phyloP scores from a whole-genome alignment of 352 stramenopile genomes.

The Hyaloperonospora brassicae region DNA sequence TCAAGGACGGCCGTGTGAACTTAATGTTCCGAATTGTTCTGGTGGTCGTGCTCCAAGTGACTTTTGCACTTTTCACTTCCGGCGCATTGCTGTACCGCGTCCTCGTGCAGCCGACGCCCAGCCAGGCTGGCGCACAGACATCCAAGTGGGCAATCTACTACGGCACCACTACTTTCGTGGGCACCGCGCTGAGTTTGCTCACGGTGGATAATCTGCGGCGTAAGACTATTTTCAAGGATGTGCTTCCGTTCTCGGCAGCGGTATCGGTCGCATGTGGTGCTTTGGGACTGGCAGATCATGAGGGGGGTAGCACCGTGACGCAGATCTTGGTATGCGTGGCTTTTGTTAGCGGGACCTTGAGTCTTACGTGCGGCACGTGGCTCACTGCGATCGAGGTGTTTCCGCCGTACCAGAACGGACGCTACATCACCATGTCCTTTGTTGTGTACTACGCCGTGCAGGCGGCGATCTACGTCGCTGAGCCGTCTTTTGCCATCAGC shows the following conservation, averaged over 20 bases:
- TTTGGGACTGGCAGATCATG: conserved; percentile 38
- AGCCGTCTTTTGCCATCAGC: conserved; percentile 64
- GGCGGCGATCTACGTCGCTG: conserved; percentile 47
- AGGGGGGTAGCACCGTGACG: conserved; percentile 34
- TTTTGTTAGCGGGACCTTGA: conserved; percentile 57
- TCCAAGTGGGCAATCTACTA: conserved; percentile 79
- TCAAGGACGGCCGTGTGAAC: conserved; percentile 59
- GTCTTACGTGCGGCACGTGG: conserved; percentile 74
- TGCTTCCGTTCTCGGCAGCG: conserved; percentile 56
- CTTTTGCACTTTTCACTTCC: conserved; percentile 66
- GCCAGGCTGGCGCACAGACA: conserved; percentile 41
- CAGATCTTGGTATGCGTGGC: conserved; percentile 70
- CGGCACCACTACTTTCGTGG: conserved; percentile 64
- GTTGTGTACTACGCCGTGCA: conserved; percentile 67
- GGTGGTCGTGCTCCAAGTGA: conserved; percentile 49
- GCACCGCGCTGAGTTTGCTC: conserved; percentile 56
- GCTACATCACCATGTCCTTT: conserved; percentile 70
- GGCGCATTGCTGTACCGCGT: conserved; percentile 60
- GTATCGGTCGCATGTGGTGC: conserved; percentile 56
- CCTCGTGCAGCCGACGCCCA: conserved; percentile 40
- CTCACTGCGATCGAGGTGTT: conserved; percentile 81
- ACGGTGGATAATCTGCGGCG: conserved; percentile 79
- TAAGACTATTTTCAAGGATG: conserved; percentile 86
- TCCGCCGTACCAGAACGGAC: conserved; percentile 61
- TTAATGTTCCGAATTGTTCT: conserved; percentile 60